Evolutionary conservation across 140 eudicot species (phyloP).

Genomic region (Erigeron philadelphicus): DNA sequence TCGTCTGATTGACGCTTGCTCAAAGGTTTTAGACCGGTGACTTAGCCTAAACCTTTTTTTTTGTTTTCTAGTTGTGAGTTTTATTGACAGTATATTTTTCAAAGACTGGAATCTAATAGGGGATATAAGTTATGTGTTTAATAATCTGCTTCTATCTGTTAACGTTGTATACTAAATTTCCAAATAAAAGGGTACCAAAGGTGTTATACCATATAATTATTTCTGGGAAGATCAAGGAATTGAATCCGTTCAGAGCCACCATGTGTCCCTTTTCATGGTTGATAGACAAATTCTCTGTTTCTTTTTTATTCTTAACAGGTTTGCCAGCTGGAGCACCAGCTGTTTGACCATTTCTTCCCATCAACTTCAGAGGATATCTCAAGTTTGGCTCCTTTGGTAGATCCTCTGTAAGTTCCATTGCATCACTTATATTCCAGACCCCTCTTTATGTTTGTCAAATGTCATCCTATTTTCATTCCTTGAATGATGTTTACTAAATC

Average conservation of each 20-base stretch:
- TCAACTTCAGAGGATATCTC: conserved; percentile 87
- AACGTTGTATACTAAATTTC: no score
- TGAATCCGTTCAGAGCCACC: no score
- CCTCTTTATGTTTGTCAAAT: not conserved
- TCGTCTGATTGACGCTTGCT: not conserved
- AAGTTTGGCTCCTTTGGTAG: conserved; percentile 85
- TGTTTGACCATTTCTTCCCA: conserved; percentile 90
- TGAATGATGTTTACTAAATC: not conserved
- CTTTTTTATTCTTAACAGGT: conserved; percentile 52
- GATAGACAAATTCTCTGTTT: not conserved
- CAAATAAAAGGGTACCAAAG: no score
- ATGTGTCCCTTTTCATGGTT: no score
- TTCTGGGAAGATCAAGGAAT: no score
- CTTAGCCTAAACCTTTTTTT: not conserved
- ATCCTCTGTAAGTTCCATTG: conserved; percentile 72
- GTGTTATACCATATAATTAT: no score
- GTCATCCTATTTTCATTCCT: not conserved
- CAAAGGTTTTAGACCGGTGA: not conserved
- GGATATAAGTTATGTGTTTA: no score
- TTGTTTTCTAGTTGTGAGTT: no score
- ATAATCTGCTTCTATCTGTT: no score
- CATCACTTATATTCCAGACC: conserved; percentile 10
- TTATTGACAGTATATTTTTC: no score
- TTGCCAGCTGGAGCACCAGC: conserved; percentile 93
- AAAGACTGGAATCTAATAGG: no score